These are phyloP conservation scores for Forsythia suspensa DNA, from an alignment of 257 asterid species.

Conservation along the genomic window DNA sequence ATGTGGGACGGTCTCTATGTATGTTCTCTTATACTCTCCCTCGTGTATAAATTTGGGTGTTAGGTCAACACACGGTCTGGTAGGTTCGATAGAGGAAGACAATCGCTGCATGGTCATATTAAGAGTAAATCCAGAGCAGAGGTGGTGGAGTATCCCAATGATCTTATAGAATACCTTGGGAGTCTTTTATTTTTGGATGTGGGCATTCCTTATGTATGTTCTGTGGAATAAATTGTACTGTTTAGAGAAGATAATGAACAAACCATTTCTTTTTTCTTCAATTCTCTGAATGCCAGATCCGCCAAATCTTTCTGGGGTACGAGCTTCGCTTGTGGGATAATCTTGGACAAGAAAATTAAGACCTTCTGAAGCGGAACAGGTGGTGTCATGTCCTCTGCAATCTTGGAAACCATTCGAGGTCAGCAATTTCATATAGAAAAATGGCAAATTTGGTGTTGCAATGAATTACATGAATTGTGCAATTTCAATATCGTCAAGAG, in stretches of 20 bases:
- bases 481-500: background rate
- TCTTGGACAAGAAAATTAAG: slow-evolving; percentile 59
- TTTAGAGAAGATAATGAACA: slow-evolving; percentile 10
- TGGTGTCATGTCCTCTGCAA: slow-evolving; percentile 87
- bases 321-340: slow-evolving; percentile 89
- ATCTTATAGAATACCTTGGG: background rate
- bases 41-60: too few species aligned
- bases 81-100: background rate
- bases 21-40: too few species aligned
- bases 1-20: too few species aligned
- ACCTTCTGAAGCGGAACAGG: slow-evolving; percentile 76
- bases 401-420: slow-evolving; percentile 44
- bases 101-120: background rate
- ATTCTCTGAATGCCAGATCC: slow-evolving; percentile 81
- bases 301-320: slow-evolving; percentile 88
- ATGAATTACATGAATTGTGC: background rate
- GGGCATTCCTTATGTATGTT: background rate
- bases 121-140: background rate
- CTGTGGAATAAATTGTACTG: background rate
- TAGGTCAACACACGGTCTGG: background rate
- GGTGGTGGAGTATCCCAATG: background rate
- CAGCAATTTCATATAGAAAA: slow-evolving; percentile 12
- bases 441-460: background rate
- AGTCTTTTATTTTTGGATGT: background rate
- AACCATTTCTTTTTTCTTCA: slow-evolving; percentile 67